phyloP scores from a whole-genome alignment of 2,329 filamentous ascomycete species.

The Raffaelea deltoideospora region DNA sequence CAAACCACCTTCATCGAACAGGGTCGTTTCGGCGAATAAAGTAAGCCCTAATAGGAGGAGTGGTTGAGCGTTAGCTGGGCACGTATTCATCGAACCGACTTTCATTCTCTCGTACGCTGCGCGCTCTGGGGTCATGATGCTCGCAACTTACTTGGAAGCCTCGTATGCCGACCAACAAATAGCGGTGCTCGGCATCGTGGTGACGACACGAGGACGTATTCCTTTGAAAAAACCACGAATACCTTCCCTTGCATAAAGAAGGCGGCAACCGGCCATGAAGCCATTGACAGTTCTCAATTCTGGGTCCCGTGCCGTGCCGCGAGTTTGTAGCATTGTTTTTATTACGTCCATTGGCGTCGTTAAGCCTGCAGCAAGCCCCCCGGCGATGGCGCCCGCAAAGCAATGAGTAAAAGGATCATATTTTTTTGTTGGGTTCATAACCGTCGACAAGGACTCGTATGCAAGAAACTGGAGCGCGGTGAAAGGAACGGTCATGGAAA shows the following conservation, averaged over 20 bases:
- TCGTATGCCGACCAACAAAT: slow-evolving; percentile 87
- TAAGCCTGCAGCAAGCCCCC: slow-evolving; percentile 81
- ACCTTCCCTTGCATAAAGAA: slow-evolving; percentile 75
- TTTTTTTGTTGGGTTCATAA: slow-evolving; percentile 70
- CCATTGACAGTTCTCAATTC: slow-evolving; percentile 79
- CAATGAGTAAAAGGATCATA: slow-evolving; percentile 95
- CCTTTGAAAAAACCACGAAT: slow-evolving; percentile 84
- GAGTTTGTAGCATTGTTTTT: slow-evolving; percentile 91
- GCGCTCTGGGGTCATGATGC: too few relatives aligned
- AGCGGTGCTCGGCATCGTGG: slow-evolving; percentile 97
- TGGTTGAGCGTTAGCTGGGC: neutral
- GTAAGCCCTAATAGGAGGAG: slow-evolving; percentile 31
- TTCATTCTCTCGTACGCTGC: too few relatives aligned
- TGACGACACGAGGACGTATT: slow-evolving; percentile 77
- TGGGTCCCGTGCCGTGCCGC: slow-evolving; percentile 62
- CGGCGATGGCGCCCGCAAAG: slow-evolving; percentile 78
- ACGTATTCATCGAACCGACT: too few relatives aligned
- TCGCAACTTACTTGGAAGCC: slow-evolving; percentile 50
- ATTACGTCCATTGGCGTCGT: slow-evolving; percentile 97
- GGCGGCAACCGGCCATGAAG: slow-evolving; percentile 60
- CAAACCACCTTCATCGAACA: neutral
- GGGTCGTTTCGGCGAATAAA: slow-evolving; percentile 27
- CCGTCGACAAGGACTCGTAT: slow-evolving; percentile 90
- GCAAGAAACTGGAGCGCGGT: slow-evolving; percentile 94
- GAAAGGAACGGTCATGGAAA: slow-evolving; percentile 98